A percentile compares a stretch with the other conserved stretches of the same genome.
These are phyloP conservation scores for Thecaphora frezii DNA, from an alignment of 1,284 basidiomycete species.

Conservation along the genomic window DNA sequence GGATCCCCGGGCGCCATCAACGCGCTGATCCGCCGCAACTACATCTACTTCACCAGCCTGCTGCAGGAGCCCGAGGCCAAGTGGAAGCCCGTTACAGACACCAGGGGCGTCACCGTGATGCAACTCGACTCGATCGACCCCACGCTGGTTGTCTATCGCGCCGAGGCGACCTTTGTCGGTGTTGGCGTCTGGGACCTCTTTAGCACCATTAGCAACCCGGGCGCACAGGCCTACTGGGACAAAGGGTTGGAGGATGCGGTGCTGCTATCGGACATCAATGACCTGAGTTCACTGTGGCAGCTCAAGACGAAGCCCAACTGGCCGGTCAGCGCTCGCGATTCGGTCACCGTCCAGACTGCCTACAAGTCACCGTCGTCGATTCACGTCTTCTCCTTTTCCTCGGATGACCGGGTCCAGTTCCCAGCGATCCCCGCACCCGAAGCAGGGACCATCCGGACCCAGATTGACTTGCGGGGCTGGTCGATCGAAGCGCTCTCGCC, in stretches of 20 bases:
- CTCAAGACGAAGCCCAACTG: constrained; percentile 39
- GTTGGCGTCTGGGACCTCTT: constrained; percentile 96
- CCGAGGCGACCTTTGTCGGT: constrained; percentile 96
- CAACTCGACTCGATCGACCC: constrained; percentile 97
- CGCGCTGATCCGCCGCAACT: constrained; percentile 83
- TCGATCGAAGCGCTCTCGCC: constrained; percentile 93
- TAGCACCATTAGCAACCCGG: constrained; percentile 79
- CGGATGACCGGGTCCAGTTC: constrained; percentile 83
- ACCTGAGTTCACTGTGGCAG: constrained; percentile 71
- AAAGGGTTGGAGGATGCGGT: constrained; percentile 81
- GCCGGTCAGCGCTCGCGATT: constrained; percentile 71
- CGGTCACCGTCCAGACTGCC: constrained; percentile 86
- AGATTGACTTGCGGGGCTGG: constrained; percentile 94
- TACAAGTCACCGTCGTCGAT: constrained; percentile 91
- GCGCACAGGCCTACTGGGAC: constrained; percentile 83
- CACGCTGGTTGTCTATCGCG: constrained; percentile 90
- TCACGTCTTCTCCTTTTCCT: constrained; percentile 93
- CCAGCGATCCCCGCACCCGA: constrained; percentile 71
- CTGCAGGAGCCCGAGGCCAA: constrained; percentile 98
- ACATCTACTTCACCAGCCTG: constrained; percentile 93
- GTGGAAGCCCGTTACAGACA: constrained; percentile 83
- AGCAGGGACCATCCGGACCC: constrained; percentile 81
- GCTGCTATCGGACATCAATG: constrained; percentile 74
- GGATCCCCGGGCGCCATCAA: constrained; percentile 63
- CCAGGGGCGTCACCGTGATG: constrained; percentile 74